Percentiles rank a stretch among this genome's conserved stretches.
phyloP scores from a whole-genome alignment of 1,139 yeast genomes.

The Hyphopichia pseudoburtonii region DNA sequence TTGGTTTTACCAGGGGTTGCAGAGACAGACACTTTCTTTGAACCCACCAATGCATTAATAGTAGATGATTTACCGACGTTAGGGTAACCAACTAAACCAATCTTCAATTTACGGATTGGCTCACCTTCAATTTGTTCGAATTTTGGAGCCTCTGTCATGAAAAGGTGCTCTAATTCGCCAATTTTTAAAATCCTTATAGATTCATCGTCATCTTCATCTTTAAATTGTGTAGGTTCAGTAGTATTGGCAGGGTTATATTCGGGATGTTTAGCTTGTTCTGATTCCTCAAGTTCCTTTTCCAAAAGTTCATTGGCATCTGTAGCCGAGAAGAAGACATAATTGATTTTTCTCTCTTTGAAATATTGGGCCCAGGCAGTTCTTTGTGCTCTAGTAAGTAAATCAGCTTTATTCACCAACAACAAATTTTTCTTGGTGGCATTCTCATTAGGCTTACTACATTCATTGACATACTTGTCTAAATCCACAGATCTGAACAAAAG shows the following conservation, averaged over 20 bases:
- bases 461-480: conserved; percentile 79
- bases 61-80: conserved; percentile 97
- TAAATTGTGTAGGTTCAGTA: conserved; percentile 8
- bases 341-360: conserved; percentile 65
- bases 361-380: conserved; percentile 85
- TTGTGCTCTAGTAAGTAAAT: conserved; percentile 74
- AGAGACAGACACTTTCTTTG: conserved; percentile 95
- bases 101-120: conserved; percentile 70
- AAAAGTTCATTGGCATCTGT: conserved; percentile 72
- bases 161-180: conserved; percentile 80
- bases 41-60: conserved; percentile 91
- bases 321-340: conserved; percentile 93
- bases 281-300: conserved; percentile 56
- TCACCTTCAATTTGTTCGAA: conserved; percentile 53
- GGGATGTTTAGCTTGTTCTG: conserved; percentile 20
- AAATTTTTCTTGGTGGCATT: conserved; percentile 64
- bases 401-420: conserved; percentile 91
- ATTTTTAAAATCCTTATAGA: conserved; percentile 74
- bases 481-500: conserved; percentile 86
- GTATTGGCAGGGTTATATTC: conserved; percentile 11
- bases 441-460: conserved; percentile 53
- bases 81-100: conserved; percentile 96
- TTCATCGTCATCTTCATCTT: conserved; percentile 27
- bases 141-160: conserved; percentile 76
- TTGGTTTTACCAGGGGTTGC: conserved; percentile 99